Base-by-base conservation (phyloP, 2,329 filamentous ascomycete genomes). In the Epichloe bromicola region DNA sequence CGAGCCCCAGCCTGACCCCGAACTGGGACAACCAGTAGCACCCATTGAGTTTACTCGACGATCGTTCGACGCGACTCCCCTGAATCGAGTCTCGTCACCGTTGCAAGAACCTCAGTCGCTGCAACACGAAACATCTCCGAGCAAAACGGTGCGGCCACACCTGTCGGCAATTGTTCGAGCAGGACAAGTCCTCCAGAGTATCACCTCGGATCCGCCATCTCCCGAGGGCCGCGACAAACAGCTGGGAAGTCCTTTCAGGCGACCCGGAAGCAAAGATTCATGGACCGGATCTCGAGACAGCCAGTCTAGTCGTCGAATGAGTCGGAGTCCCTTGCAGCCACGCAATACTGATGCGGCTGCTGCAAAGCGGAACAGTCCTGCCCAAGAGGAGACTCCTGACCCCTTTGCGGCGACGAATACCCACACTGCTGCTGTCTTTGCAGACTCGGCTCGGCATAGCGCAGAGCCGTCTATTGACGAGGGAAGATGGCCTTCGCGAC, bases 151-250 rank as follows among this genome's bases (percentile, higher is more conserved):
- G 14, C 70, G 74, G 8, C 73, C 74, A 26, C 68, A 66, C 5
- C 65, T 82, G 0, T 80, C 77, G 5, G 76, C 78, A 2, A 80
- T 80, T 37, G 73, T 81, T n/a, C 70, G 77, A 44, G 78, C 72
- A 26, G 78, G 77, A 3, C 69, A 75, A 46, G 76, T 72, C 33
- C 63, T 82, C 14, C 78, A 80, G 58, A 77, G 71, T 52, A 74
- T 81, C 38, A 77, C 78, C 11, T 79, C 77, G 0, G 78, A 80
- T 55, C 74, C 75, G 7, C 75, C 77, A 0, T 80, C 78, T 0
- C 78, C 78, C 1, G 73, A 74, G 48, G 68, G 63, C 6, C 69
- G 68, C n/a, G 74, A 75, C 42, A 68, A 69, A 36, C 71, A 73
- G 11, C 64, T 81, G 2, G 70, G 76, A 14, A 81, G 78, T 51